Conservation (phyloP, 1,284 basidiomycete genomes). For the Ceratobasidium sp. region DNA sequence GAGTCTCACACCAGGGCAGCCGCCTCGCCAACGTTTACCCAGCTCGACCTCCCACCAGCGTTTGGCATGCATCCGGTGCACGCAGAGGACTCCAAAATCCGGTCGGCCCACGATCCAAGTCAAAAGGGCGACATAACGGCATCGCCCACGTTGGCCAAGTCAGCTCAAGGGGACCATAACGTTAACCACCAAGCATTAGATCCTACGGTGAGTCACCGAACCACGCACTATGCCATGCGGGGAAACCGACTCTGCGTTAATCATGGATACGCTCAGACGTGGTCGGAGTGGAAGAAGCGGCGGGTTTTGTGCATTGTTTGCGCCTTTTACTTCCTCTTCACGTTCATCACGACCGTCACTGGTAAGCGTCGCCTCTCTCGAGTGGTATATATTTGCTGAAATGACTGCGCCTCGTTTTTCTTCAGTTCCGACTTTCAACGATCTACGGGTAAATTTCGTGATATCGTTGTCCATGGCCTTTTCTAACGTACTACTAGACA, state of each 20-base stretch:
- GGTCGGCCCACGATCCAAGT: constrained; percentile 14
- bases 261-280: constrained; percentile 20
- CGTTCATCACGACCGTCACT: constrained; percentile 50
- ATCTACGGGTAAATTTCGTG: constrained; percentile 44
- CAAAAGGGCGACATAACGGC: constrained; percentile 33
- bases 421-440: constrained; percentile 48
- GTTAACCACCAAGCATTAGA: constrained; percentile 23
- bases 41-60: constrained; percentile 34
- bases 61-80: background rate
- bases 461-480: background rate
- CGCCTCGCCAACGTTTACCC: background rate
- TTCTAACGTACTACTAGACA: constrained; percentile 21
- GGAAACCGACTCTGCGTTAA: background rate
- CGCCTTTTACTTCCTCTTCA: constrained; percentile 50
- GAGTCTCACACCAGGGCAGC: constrained; percentile 4
- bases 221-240: constrained; percentile 4
- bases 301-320: constrained; percentile 46
- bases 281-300: constrained; percentile 43
- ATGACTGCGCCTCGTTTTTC: background rate
- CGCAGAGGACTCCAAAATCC: constrained; percentile 23
- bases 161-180: constrained; percentile 28
- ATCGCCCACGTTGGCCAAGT: constrained; percentile 34
- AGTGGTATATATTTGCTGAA: constrained; percentile 16
- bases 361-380: background rate
- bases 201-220: constrained; percentile 39